Conservation (phyloP, 441 rosid genomes). For the Bruguiera hainesii region DNA sequence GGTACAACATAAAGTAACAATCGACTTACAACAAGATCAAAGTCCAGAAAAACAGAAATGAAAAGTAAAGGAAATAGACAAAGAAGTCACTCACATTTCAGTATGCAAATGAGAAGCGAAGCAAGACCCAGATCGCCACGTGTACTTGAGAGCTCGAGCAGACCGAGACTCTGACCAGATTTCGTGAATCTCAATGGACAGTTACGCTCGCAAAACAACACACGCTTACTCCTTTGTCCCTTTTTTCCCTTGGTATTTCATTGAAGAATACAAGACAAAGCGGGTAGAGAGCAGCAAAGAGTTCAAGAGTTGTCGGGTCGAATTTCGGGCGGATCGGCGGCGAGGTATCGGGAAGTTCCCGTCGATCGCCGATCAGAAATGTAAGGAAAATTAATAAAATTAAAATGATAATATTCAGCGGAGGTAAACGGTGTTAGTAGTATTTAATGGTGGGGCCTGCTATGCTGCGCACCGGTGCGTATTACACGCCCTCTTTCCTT, state of each 20-base stretch:
- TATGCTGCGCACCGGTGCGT: constrained; percentile 51
- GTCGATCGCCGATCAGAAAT: constrained; percentile 57
- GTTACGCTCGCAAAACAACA: constrained; percentile 13
- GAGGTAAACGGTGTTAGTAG: constrained; percentile 77
- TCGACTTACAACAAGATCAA: constrained; percentile 8
- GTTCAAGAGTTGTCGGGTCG: not conserved
- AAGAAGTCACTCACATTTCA: constrained; percentile 53
- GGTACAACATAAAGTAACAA: constrained; percentile 5
- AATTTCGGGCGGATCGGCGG: constrained; percentile 32
- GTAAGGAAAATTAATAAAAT: constrained; percentile 35
- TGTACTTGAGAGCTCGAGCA: constrained; percentile 42
- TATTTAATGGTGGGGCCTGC: constrained; percentile 48
- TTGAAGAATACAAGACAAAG: constrained; percentile 8
- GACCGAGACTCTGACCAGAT: constrained; percentile 45
- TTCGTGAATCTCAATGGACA: constrained; percentile 44
- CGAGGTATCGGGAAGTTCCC: constrained; percentile 35
- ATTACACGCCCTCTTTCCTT: constrained; percentile 24
- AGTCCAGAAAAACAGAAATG: constrained; percentile 10
- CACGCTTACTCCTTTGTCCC: constrained; percentile 5
- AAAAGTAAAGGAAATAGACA: constrained; percentile 14
- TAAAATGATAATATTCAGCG: constrained; percentile 49
- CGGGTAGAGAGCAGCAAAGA: not conserved
- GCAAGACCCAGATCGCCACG: constrained; percentile 53
- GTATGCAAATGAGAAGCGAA: constrained; percentile 37
- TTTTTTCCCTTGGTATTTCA: not conserved